phyloP scores from a whole-genome alignment of 352 stramenopile species.

The Phytophthora citrophthora region DNA sequence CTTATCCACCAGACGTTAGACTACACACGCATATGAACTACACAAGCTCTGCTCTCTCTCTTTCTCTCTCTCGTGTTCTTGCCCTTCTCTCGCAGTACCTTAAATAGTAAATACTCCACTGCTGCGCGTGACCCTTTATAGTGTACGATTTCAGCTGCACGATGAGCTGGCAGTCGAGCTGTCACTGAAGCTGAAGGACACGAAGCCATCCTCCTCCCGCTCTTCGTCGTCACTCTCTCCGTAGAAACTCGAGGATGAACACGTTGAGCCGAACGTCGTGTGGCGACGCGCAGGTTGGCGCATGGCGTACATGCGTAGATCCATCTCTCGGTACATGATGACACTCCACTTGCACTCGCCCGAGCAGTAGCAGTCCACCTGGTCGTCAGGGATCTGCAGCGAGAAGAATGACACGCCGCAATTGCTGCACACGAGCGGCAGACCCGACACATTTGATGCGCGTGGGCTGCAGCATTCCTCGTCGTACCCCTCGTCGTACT shows the following conservation, averaged over 20 bases:
- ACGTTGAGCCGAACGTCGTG: constrained; percentile 22
- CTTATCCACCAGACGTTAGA: constrained; percentile 24
- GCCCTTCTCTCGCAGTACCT: constrained; percentile 28
- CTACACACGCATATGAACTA: constrained; percentile 30
- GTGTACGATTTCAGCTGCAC: constrained; percentile 19
- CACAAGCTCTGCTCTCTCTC: neutral
- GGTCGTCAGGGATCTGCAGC: constrained; percentile 64
- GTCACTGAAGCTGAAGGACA: constrained; percentile 30
- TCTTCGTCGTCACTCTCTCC: constrained; percentile 24
- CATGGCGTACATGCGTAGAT: constrained; percentile 65
- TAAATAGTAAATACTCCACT: constrained; percentile 57
- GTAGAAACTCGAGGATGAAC: constrained; percentile 34
- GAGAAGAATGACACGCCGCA: constrained; percentile 87
- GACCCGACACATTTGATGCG: constrained; percentile 50
- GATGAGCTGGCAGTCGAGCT: constrained; percentile 31
- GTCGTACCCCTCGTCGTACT: constrained; percentile 6
- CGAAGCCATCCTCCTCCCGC: constrained; percentile 10
- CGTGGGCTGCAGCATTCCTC: constrained; percentile 13
- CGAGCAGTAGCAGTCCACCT: constrained; percentile 84
- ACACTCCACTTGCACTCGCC: constrained; percentile 91
- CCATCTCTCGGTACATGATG: constrained; percentile 87
- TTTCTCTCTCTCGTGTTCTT: constrained; percentile 6
- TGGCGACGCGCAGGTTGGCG: constrained; percentile 31
- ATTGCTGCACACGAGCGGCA: constrained; percentile 83
- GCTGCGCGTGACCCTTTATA: constrained; percentile 8